These are phyloP conservation scores for Alternaria angustiovoidea DNA, from an alignment of 2,329 filamentous ascomycete species.

Conservation along the genomic window DNA sequence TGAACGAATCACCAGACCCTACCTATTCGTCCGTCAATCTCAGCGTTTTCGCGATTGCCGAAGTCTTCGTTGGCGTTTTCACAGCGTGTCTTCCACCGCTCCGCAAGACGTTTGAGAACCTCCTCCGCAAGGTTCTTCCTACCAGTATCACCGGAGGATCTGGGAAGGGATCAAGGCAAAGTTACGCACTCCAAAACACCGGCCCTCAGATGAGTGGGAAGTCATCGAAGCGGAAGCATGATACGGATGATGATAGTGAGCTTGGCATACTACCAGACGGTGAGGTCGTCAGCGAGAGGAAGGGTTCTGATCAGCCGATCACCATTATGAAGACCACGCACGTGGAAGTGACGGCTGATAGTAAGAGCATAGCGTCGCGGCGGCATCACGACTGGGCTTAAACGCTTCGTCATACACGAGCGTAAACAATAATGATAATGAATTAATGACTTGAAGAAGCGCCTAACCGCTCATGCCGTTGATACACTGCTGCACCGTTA, in stretches of 20 bases:
- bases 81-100: slow-evolving; percentile 38
- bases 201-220: slow-evolving; percentile 16
- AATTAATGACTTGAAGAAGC: not conserved
- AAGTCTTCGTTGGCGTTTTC: slow-evolving; percentile 39
- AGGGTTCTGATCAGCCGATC: slow-evolving; percentile 16
- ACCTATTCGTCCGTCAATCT: slow-evolving; percentile 35
- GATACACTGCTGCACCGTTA: not conserved
- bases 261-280: slow-evolving; percentile 24
- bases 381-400: slow-evolving; percentile 22
- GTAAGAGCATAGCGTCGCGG: slow-evolving; percentile 13
- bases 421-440: slow-evolving; percentile 5
- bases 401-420: not conserved
- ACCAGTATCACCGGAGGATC: slow-evolving; percentile 25
- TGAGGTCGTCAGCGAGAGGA: not conserved
- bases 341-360: slow-evolving; percentile 21
- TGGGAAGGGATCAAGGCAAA: slow-evolving; percentile 22
- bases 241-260: slow-evolving; percentile 29
- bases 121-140: slow-evolving; percentile 28
- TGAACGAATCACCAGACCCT: slow-evolving; percentile 30
- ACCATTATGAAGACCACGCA: slow-evolving; percentile 20
- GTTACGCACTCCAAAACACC: slow-evolving; percentile 25
- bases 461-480: not conserved
- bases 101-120: slow-evolving; percentile 36
- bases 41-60: slow-evolving; percentile 33
- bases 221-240: slow-evolving; percentile 10